Evolutionary conservation across 768 basidiomycete genomes (phyloP), one percentile per base, ranked within the genome.

Genomic region (Trametes cinnabarina): DNA sequence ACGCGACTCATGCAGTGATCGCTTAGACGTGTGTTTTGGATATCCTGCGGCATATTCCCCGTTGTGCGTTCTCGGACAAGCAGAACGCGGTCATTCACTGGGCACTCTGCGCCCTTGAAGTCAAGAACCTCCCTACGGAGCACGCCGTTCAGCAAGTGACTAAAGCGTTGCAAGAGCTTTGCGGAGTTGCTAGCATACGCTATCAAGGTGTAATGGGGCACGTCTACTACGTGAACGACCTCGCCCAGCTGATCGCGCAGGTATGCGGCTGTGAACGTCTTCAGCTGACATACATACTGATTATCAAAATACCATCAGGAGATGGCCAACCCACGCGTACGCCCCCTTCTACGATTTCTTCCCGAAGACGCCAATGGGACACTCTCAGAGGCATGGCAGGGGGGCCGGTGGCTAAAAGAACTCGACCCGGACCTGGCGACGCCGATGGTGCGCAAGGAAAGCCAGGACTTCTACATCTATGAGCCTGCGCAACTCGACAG

Each of bases 281-380:
- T 6, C 6, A 32, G 15, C 28, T 22, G 17, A 3, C n/a, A 14
- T 25, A 43, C 11, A 28, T 22, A 9, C n/a, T 44, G 23, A 20
- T 20, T n/a, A n/a, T n/a, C n/a, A n/a, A n/a, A n/a, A n/a, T n/a
- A n/a, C n/a, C 6, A 23, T 30, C 30, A 62, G 61, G 61, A 62
- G 30, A 55, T 62, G 51, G 37, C 51, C 3, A 62, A 62, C 19
- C 61, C 57, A 1, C 47, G 48, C 6, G 61, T 62, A 3, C 56
- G 57, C 7, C 47, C 51, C 0, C 20, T 50, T n/a, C 43, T 62
- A 0, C 51, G 25, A 1, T 58, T 62, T 17, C 42, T 25, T 11
- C 51, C 61, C 8, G 51, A 55, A 22, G 56, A 50, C 12, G 15
- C 2, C 5, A 23, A 28, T 17, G 10, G 12, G 22, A 20, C 5